Evolutionary conservation across 2,329 filamentous ascomycete species (phyloP).

Genomic region (Aciculosporium take): DNA sequence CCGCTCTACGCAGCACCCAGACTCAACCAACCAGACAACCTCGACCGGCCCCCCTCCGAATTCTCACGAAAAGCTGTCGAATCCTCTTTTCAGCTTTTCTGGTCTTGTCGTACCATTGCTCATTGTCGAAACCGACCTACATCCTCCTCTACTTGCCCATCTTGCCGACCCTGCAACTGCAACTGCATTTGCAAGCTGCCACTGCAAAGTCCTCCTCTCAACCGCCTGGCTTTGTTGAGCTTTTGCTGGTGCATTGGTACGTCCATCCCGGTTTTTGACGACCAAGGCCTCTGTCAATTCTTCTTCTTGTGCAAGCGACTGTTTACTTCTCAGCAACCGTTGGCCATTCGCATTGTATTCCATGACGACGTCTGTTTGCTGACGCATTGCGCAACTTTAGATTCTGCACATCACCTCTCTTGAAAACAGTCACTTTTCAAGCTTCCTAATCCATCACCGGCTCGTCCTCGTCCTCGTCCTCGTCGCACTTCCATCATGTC

Average conservation of each 20-base stretch:
- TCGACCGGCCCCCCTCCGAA: too few species aligned
- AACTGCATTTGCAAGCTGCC: constrained; percentile 2
- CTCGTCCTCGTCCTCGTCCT: constrained; percentile 13
- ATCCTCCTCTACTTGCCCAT: not conserved
- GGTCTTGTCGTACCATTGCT: not conserved
- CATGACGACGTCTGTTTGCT: not conserved
- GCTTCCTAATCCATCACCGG: constrained; percentile 1
- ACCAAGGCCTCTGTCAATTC: not conserved
- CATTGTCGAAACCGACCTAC: not conserved
- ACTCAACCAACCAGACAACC: too few species aligned
- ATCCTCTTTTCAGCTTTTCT: too few species aligned
- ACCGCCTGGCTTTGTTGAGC: constrained; percentile 5
- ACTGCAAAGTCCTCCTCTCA: not conserved
- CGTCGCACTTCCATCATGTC: constrained; percentile 26
- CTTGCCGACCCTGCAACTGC: constrained; percentile 3
- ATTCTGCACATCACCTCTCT: not conserved
- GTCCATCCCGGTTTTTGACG: constrained; percentile 3
- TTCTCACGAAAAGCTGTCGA: too few species aligned
- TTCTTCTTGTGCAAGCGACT: not conserved
- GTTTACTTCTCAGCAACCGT: not conserved
- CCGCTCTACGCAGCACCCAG: too few species aligned
- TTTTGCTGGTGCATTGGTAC: constrained; percentile 8
- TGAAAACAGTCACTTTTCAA: not conserved
- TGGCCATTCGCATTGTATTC: not conserved
- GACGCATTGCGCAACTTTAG: constrained; percentile 1